Evolutionary conservation across 108 stramenopile genomes (phyloP).

Genomic region (Nitzschia sp.): DNA sequence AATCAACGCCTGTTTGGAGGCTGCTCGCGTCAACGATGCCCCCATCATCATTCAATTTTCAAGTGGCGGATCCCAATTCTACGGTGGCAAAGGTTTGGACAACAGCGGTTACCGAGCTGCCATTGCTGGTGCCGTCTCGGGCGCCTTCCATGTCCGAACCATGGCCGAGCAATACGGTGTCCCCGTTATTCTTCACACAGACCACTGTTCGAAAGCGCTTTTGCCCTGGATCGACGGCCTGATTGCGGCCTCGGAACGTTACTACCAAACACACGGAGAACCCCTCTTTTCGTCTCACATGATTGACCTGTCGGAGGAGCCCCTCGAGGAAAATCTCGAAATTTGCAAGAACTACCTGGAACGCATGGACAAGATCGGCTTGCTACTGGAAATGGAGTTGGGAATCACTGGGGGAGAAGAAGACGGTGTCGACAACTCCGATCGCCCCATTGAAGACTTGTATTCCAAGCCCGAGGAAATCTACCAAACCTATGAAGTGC

Average conservation of each 20-base stretch:
- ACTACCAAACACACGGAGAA: conserved; percentile 81
- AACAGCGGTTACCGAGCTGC: conserved; percentile 82
- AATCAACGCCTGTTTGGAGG: conserved; percentile 92
- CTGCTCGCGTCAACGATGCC: conserved; percentile 84
- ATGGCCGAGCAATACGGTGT: conserved; percentile 94
- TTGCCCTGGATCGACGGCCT: conserved; percentile 95
- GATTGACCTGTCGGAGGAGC: conserved; percentile 95
- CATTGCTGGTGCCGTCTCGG: conserved; percentile 88
- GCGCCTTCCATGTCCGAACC: conserved; percentile 92
- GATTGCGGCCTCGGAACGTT: conserved; percentile 73
- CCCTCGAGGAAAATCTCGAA: conserved; percentile 90
- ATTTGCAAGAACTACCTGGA: conserved; percentile 85
- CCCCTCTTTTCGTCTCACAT: conserved; percentile 95
- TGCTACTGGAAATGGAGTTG: conserved; percentile 93
- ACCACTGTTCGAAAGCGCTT: conserved; percentile 90
- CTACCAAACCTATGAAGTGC: conserved; percentile 70
- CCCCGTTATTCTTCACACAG: conserved; percentile 94
- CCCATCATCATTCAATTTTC: conserved; percentile 93
- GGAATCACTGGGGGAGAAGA: conserved; percentile 96
- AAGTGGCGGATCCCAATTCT: conserved; percentile 88
- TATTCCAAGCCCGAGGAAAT: conserved; percentile 95
- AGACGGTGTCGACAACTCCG: conserved; percentile 92
- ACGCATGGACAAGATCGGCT: conserved; percentile 79
- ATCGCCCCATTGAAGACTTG: conserved; percentile 76
- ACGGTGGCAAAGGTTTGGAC: conserved; percentile 87